Conservation (phyloP, 1,284 basidiomycete genomes). For the Marasmius tenuissimus region DNA sequence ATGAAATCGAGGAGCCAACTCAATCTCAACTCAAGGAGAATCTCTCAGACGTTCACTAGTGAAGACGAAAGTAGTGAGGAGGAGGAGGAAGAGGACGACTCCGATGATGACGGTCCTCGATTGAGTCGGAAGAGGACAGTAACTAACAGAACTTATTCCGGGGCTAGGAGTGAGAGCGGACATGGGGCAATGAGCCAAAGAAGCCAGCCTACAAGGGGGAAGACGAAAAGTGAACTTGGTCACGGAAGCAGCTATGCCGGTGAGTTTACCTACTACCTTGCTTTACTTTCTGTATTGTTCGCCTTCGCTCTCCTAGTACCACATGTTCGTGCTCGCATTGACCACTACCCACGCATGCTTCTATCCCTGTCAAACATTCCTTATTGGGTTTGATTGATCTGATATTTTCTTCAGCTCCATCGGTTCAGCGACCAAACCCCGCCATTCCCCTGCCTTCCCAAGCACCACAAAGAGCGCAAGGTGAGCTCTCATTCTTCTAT, state of each 20-base stretch:
- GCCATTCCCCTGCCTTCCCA: background rate
- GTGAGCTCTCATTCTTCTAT: background rate
- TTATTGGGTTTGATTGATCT: background rate
- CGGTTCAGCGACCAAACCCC: background rate
- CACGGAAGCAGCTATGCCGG: conserved; percentile 28
- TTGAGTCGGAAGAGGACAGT: conserved; percentile 7
- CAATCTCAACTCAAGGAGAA: background rate
- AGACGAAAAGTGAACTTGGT: conserved; percentile 40
- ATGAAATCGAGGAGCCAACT: background rate
- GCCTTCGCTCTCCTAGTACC: background rate
- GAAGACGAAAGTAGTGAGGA: conserved; percentile 15
- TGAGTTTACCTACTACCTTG: background rate
- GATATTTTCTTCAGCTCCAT: background rate
- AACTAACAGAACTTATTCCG: background rate
- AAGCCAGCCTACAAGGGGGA: conserved; percentile 6
- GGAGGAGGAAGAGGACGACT: conserved; percentile 8
- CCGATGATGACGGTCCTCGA: conserved; percentile 5
- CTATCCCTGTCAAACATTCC: background rate
- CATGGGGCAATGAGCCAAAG: background rate
- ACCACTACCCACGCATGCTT: background rate
- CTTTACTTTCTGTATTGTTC: background rate
- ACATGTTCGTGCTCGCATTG: background rate
- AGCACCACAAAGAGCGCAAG: background rate
- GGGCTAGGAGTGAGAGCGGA: background rate
- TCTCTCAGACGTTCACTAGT: background rate